Base-by-base conservation (phyloP, 1,139 yeast species). In the Candida albicans region DNA sequence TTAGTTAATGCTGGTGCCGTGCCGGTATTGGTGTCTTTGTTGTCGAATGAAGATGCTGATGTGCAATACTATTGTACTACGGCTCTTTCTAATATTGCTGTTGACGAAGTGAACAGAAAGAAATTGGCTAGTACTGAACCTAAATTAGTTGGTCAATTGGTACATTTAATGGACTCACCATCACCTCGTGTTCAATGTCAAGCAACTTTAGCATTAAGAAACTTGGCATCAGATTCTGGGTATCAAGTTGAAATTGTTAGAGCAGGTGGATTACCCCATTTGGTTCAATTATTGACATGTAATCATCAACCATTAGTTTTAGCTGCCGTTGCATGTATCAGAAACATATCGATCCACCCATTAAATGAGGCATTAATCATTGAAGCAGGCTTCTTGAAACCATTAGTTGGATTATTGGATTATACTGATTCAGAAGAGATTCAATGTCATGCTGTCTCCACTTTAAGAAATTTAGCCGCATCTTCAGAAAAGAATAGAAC, bases 21-120 rank as follows among this genome's bases (percentile, higher is more conserved):
- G 6, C 99, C 99, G 1, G 96, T 93, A 8, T 75, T 93, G 47
- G 98, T 93, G 9, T 84, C 95, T n/a, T 73, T 95, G 49, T 73
- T 93, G 51, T 80, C 95, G 1, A 86, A 91, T 42, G 80, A 84
- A 22, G 99, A 93, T 64, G 89, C 97, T 3, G 99, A 93, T 63
- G 98, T 93, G 35, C 99, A 95, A 67, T 93, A 95, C 65, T 93
- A 93, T 64, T 93, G 99, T 72, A 93, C 99, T 13, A 93, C 99
- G 2, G 98, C 99, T 0, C 75, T 93, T 53, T 88, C 96, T 29
- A 93, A 93, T 61, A 91, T 93, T 55, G 99, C 99, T 2, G 99
- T 93, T 37, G 99, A 93, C 67, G 96, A 90, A 59, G 75, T 77
- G 40, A 93, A 93, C 68, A 79, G 99, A 54, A 87, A 86, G 63